Base-by-base conservation (phyloP, 179 eudicot species). In the Heliamphora pulchella region DNA sequence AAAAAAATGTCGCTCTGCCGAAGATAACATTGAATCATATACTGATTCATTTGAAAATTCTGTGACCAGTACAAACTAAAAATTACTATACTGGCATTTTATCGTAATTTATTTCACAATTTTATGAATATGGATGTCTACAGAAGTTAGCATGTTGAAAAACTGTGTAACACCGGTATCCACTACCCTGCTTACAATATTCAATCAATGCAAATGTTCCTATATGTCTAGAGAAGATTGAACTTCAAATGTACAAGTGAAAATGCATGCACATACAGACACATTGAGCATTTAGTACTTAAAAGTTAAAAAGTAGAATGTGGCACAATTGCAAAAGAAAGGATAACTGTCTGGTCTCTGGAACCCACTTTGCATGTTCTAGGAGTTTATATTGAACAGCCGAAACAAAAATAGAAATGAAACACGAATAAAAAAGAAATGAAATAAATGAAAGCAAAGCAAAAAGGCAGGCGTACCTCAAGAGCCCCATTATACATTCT, bases 401-500 rank as follows among this genome's bases (percentile, higher is more conserved):
- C 7, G 17, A 44, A 41, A 68, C 3, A 41, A 39, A 20, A 9
- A 11, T 39, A 39, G 47, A 68, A 10, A 76, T 43, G 18, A 7
- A 57, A 51, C 17, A 53, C 43, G 65, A 76, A 43, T 64, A 67
- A 67, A 44, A 43, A 17, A 67, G 17, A 61, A 76, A 61, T 22
- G 44, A 47, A 9, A 72, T 80, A 44, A 53, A 58, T 6, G 18
- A 18, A 70, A 53, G 63, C 66, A 44, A 22, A 58, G 68, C 51
- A 39, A 17, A 76, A 20, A 74, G 63, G 47, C 3, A 66, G 14
- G 50, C 74, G 80, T 91, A 96, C 99, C 99, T 92, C 80, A 96
- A 82, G 31, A 96, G 87, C 80, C 98, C 99, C 99, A 96, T 94
- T 66, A 85, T 82, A 85, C 99, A 96, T 83, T 96, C 97, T 77